Evolutionary conservation across 1,284 basidiomycete genomes (phyloP).

Genomic region (Naganishia liquefaciens): DNA sequence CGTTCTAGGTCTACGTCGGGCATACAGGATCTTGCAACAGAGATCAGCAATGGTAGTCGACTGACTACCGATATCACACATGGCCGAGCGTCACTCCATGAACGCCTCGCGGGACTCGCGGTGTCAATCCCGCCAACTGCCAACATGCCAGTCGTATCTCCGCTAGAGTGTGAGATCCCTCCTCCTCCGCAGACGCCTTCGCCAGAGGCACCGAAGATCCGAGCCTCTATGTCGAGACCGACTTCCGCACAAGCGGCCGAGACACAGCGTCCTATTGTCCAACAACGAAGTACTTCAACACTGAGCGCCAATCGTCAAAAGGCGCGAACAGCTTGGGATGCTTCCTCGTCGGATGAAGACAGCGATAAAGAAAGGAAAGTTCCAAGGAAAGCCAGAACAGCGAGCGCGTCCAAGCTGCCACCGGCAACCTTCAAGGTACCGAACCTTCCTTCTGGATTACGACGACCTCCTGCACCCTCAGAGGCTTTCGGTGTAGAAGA

Average conservation of each 20-base stretch:
- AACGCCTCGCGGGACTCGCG: constrained; percentile 20
- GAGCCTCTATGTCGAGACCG: not conserved
- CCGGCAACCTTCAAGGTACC: constrained; percentile 18
- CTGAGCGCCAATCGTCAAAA: constrained; percentile 19
- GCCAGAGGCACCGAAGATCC: constrained; percentile 1
- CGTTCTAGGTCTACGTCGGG: constrained; percentile 22
- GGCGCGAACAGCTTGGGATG: constrained; percentile 27
- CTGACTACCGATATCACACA: not conserved
- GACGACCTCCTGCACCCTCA: constrained; percentile 31
- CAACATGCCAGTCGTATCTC: constrained; percentile 5
- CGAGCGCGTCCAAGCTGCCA: constrained; percentile 8
- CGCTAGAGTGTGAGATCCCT: constrained; percentile 23
- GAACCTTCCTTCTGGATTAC: constrained; percentile 32
- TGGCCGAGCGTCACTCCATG: constrained; percentile 1
- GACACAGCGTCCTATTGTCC: not conserved
- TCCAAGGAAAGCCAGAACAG: constrained; percentile 3
- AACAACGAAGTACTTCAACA: constrained; percentile 8
- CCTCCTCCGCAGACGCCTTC: constrained; percentile 4
- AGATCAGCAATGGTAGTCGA: constrained; percentile 1
- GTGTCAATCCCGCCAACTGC: constrained; percentile 11
- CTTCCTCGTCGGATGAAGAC: constrained; percentile 27
- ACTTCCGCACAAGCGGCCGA: constrained; percentile 2
- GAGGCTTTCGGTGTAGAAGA: constrained; percentile 32
- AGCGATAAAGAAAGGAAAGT: constrained; percentile 12
- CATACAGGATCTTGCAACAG: constrained; percentile 21